A percentile compares a stretch with the other conserved stretches of the same genome.
phyloP scores from a whole-genome alignment of 1,284 basidiomycete species.

The Ustilago xerochloae region DNA sequence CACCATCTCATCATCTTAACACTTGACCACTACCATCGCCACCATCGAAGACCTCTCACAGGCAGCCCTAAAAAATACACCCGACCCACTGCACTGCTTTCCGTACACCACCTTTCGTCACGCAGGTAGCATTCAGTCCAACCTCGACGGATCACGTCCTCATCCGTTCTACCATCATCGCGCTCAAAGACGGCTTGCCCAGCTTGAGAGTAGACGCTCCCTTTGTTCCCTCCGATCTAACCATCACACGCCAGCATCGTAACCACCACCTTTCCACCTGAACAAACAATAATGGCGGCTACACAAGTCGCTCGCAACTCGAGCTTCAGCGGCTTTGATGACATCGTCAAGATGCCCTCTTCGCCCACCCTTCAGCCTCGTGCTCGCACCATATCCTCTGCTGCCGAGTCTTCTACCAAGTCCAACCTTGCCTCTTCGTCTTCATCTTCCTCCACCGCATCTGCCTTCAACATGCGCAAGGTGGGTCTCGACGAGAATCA shows the following conservation, averaged over 20 bases:
- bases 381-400: constrained; percentile 23
- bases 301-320: constrained; percentile 49
- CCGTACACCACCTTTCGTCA: no score
- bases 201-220: constrained; percentile 32
- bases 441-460: constrained; percentile 1
- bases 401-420: not conserved
- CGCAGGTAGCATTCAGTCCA: not conserved
- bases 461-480: constrained; percentile 49
- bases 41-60: no score
- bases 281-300: constrained; percentile 35
- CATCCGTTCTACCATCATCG: not conserved
- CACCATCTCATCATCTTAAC: not conserved
- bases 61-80: no score
- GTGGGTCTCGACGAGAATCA: constrained; percentile 54
- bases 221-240: no score
- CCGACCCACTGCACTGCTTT: no score
- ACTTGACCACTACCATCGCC: not conserved
- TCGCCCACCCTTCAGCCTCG: constrained; percentile 37
- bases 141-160: not conserved
- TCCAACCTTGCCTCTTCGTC: not conserved
- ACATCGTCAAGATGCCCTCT: constrained; percentile 50
- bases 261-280: not conserved
- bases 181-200: constrained; percentile 37
- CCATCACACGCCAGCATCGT: not conserved
- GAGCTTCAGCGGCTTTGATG: constrained; percentile 49